These are phyloP conservation scores for Allium fistulosum DNA, from an alignment of 106 monocot genomes.

Conservation along the genomic window DNA sequence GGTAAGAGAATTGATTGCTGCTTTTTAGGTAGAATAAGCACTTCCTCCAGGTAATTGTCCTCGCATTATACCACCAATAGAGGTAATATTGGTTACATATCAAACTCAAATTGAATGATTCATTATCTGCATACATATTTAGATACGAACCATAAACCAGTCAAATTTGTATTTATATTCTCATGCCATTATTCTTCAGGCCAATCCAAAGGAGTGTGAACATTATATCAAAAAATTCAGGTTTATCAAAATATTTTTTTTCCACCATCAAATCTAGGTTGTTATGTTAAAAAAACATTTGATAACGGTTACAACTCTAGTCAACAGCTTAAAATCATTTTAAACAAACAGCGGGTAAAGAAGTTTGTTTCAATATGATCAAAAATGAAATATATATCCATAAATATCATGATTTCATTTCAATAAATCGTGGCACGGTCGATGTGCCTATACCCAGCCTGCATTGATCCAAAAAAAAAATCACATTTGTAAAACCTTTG, in stretches of 20 bases:
- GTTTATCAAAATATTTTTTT: too few relatives aligned
- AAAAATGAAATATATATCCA: too few relatives aligned
- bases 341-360: background rate
- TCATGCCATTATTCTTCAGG: constrained; percentile 56
- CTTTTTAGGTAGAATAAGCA: constrained; percentile 52
- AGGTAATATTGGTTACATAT: constrained; percentile 61
- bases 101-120: constrained; percentile 50
- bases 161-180: constrained; percentile 41
- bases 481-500: background rate
- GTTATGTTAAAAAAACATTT: too few relatives aligned
- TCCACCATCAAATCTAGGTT: too few relatives aligned
- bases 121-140: constrained; percentile 59
- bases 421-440: constrained; percentile 46
- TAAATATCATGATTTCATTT: constrained; percentile 12
- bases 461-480: constrained; percentile 8
- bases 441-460: constrained; percentile 65
- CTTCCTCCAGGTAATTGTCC: constrained; percentile 52
- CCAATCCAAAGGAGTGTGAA: constrained; percentile 50
- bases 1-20: constrained; percentile 38
- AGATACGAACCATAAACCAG: constrained; percentile 61
- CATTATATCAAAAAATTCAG: constrained; percentile 19
- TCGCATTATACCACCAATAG: constrained; percentile 41
- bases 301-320: background rate
- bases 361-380: background rate
- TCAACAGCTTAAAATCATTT: background rate